phyloP scores from a whole-genome alignment of 2,329 filamentous ascomycete genomes.

The Teratosphaeria viscida region DNA sequence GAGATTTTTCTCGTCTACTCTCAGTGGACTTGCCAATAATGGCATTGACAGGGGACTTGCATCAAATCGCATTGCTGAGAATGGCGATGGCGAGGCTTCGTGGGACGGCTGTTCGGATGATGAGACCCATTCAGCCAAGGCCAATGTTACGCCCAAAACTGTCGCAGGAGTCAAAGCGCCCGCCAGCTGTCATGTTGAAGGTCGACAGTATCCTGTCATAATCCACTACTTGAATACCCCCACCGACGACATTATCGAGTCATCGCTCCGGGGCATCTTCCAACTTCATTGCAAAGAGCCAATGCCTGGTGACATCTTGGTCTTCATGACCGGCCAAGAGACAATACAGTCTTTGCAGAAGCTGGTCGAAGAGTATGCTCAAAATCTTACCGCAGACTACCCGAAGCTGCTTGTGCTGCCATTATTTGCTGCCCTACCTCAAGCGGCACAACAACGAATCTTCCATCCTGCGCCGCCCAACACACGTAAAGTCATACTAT shows the following conservation, averaged over 20 bases:
- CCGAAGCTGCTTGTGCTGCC: slow-evolving; percentile 56
- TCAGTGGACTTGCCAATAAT: slow-evolving; percentile 18
- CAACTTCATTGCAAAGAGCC: slow-evolving; percentile 80
- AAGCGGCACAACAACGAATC: slow-evolving; percentile 73
- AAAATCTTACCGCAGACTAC: slow-evolving; percentile 49
- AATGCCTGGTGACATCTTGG: slow-evolving; percentile 85
- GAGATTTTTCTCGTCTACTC: slow-evolving; percentile 53
- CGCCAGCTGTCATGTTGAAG: slow-evolving; percentile 61
- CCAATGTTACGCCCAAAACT: not conserved
- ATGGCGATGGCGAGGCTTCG: slow-evolving; percentile 4
- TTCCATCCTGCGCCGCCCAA: slow-evolving; percentile 63
- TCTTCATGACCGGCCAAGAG: slow-evolving; percentile 87
- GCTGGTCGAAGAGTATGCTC: slow-evolving; percentile 69
- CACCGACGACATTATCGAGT: slow-evolving; percentile 71
- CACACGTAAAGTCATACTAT: slow-evolving; percentile 83
- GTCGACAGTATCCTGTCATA: slow-evolving; percentile 77
- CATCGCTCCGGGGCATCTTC: slow-evolving; percentile 70
- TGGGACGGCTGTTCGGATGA: slow-evolving; percentile 18
- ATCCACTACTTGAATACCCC: slow-evolving; percentile 63
- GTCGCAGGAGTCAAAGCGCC: not conserved
- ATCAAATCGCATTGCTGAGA: not conserved
- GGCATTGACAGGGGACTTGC: not conserved
- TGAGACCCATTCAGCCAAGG: slow-evolving; percentile 1
- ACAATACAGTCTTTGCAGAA: slow-evolving; percentile 76
- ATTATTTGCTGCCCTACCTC: slow-evolving; percentile 81